Conservation (phyloP, 2,329 filamentous ascomycete genomes). For the Lizonia empirigonia region DNA sequence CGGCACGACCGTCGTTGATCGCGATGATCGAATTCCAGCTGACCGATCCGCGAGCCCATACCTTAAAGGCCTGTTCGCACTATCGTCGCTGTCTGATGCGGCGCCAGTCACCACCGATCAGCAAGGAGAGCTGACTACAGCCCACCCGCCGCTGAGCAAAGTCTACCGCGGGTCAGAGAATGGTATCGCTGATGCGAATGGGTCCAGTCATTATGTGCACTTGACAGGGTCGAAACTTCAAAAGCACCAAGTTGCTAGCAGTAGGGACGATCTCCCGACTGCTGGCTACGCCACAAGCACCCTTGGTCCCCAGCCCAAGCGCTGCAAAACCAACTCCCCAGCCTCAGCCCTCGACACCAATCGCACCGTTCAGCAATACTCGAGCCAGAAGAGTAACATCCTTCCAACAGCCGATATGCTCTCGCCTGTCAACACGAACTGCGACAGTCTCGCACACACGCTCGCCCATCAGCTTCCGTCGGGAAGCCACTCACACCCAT, state of each 20-base stretch:
- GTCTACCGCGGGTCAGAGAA: slow-evolving; percentile 5
- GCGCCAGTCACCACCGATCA: neutral
- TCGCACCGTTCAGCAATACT: neutral
- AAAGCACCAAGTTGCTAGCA: neutral
- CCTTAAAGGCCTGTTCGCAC: slow-evolving; percentile 5
- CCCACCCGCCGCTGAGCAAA: slow-evolving; percentile 3
- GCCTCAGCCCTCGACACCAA: too few relatives aligned
- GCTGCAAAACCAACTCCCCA: neutral
- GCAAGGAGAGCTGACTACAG: neutral
- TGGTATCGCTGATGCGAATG: neutral
- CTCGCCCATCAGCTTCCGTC: slow-evolving; percentile 10
- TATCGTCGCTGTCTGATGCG: slow-evolving; percentile 3
- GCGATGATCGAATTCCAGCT: neutral
- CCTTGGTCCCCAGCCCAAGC: neutral
- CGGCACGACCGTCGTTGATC: neutral
- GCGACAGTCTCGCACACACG: slow-evolving; percentile 2
- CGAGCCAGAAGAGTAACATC: too few relatives aligned
- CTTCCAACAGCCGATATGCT: too few relatives aligned
- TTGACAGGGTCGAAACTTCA: neutral
- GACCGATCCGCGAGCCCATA: slow-evolving; percentile 1
- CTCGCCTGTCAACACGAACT: neutral
- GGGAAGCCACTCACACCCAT: slow-evolving; percentile 1
- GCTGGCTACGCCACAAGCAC: neutral
- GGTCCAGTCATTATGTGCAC: neutral
- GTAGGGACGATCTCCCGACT: neutral